Conservation (phyloP, 345 rosid species). For the Dipteronia sinensis region DNA sequence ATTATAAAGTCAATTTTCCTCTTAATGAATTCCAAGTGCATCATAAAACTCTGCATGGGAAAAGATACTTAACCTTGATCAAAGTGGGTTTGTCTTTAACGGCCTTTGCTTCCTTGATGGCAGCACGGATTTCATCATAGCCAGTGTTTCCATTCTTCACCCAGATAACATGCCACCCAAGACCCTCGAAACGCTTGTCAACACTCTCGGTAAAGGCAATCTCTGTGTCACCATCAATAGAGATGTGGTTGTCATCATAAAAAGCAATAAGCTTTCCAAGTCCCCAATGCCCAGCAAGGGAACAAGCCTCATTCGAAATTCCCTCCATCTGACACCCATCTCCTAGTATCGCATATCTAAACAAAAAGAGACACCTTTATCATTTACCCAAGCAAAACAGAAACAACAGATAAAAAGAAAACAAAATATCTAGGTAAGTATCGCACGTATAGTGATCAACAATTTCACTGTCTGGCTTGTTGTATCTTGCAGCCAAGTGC, state of each 20-base stretch:
- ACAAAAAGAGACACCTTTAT: conserved; percentile 2
- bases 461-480: conserved; percentile 79
- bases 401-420: neutral
- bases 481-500: conserved; percentile 89
- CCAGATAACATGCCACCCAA: conserved; percentile 99
- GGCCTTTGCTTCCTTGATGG: conserved; percentile 97
- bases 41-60: neutral
- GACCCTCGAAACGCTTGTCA: conserved; percentile 86
- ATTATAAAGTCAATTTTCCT: neutral
- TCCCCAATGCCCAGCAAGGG: conserved; percentile 98
- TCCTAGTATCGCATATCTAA: conserved; percentile 75
- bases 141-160: conserved; percentile 99
- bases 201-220: conserved; percentile 96
- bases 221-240: conserved; percentile 96
- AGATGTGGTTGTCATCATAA: conserved; percentile 98
- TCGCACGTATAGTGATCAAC: conserved; percentile 89
- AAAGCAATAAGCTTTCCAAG: conserved; percentile 98
- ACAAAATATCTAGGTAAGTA: neutral
- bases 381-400: conserved; percentile 8
- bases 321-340: conserved; percentile 99
- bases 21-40: neutral
- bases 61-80: conserved; percentile 60
- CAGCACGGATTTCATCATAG: conserved; percentile 98
- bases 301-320: conserved; percentile 85
- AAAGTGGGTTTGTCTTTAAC: conserved; percentile 91